Conservation (phyloP, 257 asterid genomes). For the Nemophila menziesii region DNA sequence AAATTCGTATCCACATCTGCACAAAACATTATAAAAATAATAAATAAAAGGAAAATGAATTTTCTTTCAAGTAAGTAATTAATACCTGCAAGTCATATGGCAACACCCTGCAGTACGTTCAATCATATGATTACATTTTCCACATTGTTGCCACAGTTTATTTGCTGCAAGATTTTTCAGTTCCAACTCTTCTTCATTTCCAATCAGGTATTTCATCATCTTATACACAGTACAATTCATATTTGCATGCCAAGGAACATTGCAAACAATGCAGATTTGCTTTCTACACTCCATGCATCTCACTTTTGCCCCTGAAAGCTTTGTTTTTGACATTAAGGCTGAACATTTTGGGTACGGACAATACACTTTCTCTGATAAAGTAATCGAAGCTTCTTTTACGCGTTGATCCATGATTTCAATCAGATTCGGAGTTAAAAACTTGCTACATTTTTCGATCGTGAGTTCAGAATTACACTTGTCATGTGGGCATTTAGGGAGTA, state of each 20-base stretch:
- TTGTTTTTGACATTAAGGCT: too few species aligned
- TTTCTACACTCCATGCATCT: too few species aligned
- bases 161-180: slow-evolving; percentile 30
- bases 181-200: too few species aligned
- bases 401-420: too few species aligned
- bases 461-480: slow-evolving; percentile 37
- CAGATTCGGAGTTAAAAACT: too few species aligned
- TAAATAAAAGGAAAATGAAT: too few species aligned
- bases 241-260: slow-evolving; percentile 69
- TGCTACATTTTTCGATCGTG: slow-evolving; percentile 33
- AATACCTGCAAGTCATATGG: slow-evolving; percentile 27
- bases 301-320: too few species aligned
- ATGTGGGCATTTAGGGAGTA: too few species aligned
- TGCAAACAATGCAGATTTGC: slow-evolving; percentile 45
- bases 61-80: too few species aligned
- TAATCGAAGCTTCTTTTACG: too few species aligned
- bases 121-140: slow-evolving; percentile 22
- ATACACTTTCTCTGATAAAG: too few species aligned
- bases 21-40: slow-evolving; percentile 1
- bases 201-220: slow-evolving; percentile 28
- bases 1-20: slow-evolving; percentile 76
- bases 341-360: too few species aligned
- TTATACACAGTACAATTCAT: slow-evolving; percentile 41
- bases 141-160: slow-evolving; percentile 22
- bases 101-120: slow-evolving; percentile 19